Evolutionary conservation across 2,329 filamentous ascomycete genomes (phyloP), one percentile per base, ranked within the genome.

Genomic region (Lasiodiplodia hormozganensis): DNA sequence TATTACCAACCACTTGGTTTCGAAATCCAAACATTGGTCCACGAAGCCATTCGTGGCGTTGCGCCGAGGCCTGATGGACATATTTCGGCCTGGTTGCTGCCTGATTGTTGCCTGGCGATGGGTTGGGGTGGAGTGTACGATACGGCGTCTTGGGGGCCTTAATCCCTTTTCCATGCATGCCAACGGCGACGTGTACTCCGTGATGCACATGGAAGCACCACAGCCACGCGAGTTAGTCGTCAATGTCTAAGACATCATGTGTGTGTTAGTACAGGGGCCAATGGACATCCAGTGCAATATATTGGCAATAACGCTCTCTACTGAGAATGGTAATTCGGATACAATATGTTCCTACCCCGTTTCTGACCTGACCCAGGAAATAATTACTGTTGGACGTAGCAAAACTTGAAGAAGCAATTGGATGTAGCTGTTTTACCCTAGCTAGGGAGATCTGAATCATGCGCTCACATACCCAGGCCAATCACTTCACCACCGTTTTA

Each of bases 1-100:
- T 47, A 47, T 51, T 64, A 36, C 43, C 60, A 25, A n/a, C 43
- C 43, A 16, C 47, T 2, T 52, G 60, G 60, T 38, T 49, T 43
- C 5, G 5, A 43, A 8, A 47, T 52, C 43, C 36, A 49, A 28
- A 34, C 23, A 52, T 23, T 49, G 28, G 31, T 10, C 53, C 28
- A 36, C 53, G 18, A 21, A 6, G 16, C 40, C 16, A 1, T 18
- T 21, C 8, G 31, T 6, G 31, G 31, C 31, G 6, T 8, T 34
- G 31, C 31, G 31, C 31, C 31, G 31, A 34, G 8, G 7, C 31
- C 43, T 47, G n/a, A 18, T 47, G 43, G 43, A 21, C n/a, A 47
- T 47, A 21, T 47, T 8, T 47, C 43, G 43, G 43, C 43, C n/a
- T 47, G 43, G 7, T 47, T 18, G 43, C 10, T 11, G 43, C 43